These are phyloP conservation scores for Colletotrichum phormii DNA, from an alignment of 2,329 filamentous ascomycete species.

Conservation along the genomic window DNA sequence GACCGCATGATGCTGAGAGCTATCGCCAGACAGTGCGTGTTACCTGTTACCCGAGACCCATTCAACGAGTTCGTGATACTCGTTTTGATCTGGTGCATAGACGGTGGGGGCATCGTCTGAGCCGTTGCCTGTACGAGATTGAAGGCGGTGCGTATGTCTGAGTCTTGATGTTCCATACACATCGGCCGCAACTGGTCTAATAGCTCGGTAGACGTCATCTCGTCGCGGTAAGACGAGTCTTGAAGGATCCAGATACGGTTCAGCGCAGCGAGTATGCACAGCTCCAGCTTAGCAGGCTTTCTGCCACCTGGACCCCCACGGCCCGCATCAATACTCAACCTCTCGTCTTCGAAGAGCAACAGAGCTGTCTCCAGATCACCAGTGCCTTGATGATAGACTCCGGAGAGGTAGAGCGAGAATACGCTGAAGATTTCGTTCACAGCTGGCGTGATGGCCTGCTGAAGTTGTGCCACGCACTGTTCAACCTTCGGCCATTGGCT, in stretches of 20 bases:
- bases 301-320: conserved; percentile 50
- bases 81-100: conserved; percentile 82
- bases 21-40: conserved; percentile 85
- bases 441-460: conserved; percentile 42
- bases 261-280: conserved; percentile 73
- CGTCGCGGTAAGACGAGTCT: conserved; percentile 66
- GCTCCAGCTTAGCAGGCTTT: conserved; percentile 69
- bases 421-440: conserved; percentile 53
- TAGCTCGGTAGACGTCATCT: conserved; percentile 68
- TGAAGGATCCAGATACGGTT: conserved; percentile 81
- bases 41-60: conserved; percentile 75
- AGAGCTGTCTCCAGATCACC: conserved; percentile 79
- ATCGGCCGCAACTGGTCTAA: conserved; percentile 75
- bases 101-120: conserved; percentile 68
- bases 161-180: conserved; percentile 77
- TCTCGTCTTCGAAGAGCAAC: conserved; percentile 70
- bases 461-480: conserved; percentile 66
- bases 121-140: conserved; percentile 79
- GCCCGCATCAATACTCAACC: conserved; percentile 65
- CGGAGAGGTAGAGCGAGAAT: conserved; percentile 78
- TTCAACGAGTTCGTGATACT: conserved; percentile 80
- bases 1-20: conserved; percentile 87
- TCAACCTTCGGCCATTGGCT: conserved; percentile 77
- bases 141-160: conserved; percentile 82
- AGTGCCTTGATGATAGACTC: conserved; percentile 80